phyloP scores from a whole-genome alignment of 306 rosid species.

The Castanea sativa region DNA sequence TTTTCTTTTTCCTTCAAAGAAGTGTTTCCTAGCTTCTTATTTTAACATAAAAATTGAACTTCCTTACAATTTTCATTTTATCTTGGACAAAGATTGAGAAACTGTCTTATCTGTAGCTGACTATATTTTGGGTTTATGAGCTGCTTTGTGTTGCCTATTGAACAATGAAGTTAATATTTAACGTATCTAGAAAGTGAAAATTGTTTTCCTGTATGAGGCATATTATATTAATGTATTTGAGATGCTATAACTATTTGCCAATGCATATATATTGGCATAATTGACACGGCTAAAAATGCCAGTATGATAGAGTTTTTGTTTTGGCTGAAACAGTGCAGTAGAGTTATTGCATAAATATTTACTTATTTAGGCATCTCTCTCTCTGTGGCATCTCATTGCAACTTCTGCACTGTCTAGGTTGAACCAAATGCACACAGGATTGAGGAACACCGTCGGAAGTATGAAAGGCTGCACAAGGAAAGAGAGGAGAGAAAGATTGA shows the following conservation, averaged over 20 bases:
- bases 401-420: conserved; percentile 48
- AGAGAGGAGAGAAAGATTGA: conserved; percentile 63
- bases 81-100: background rate
- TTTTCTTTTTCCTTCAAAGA: background rate
- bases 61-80: background rate
- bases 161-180: background rate
- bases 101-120: background rate
- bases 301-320: too few relatives aligned
- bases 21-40: background rate
- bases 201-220: background rate
- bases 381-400: conserved; percentile 14
- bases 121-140: background rate
- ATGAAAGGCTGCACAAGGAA: conserved; percentile 83
- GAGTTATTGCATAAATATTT: background rate
- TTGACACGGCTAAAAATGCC: background rate
- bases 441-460: conserved; percentile 89
- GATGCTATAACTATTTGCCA: background rate
- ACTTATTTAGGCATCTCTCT: background rate
- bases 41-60: background rate
- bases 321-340: background rate
- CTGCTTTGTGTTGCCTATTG: background rate
- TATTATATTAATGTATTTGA: background rate
- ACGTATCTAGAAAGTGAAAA: background rate
- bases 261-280: background rate
- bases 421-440: conserved; percentile 88